Evolutionary conservation across 257 asterid species (phyloP), one percentile per base, ranked within the genome.

Genomic region (Oldenlandia corymbosa): DNA sequence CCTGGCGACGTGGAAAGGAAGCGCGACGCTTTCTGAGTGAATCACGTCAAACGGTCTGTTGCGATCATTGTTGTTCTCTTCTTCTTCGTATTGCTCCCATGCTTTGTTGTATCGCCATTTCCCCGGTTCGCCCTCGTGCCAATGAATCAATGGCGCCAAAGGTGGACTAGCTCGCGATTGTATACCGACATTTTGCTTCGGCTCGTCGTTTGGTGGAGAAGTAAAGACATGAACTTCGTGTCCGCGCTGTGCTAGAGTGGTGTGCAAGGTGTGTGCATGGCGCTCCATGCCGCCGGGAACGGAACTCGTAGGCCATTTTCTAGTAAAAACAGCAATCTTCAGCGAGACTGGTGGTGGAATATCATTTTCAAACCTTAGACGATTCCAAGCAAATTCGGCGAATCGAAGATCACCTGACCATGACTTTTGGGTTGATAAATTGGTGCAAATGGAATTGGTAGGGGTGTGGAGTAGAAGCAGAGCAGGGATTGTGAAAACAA

Each of bases 221-320:
- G 95, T 91, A 65, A 88, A 88, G 47, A 91, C 70, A 65, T 91
- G 98, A 1, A 88, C 82, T 24, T 58, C 69, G 41, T 91, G 98
- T 0, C 98, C 95, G 2, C 98, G 86, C 3, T 62, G 81, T 0
- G 95, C 85, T 21, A 91, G 82, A 23, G 95, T 84, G 9, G 78
- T 79, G 67, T 91, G 91, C 59, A 91, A 79, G 5, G 96, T 91
- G 18, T 86, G 75, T 0, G 98, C 96, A 67, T 88, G 98, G 12
- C 95, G 94, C 73, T 91, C 98, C 98, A 88, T 91, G 67, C 98
- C 95, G 21, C 98, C 96, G 0, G 95, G 96, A 58, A 70, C 54
- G 66, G 83, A n/a, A 59, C 78, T 55, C 28, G 76, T 81, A 48
- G 98, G 98, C 98, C 98, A 91, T 71, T 91, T 91, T 42, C 95